A percentile compares a stretch with the other conserved stretches of the same genome.
These are phyloP conservation scores for Arachis stenosperma DNA, from an alignment of 306 rosid species.

Conservation along the genomic window DNA sequence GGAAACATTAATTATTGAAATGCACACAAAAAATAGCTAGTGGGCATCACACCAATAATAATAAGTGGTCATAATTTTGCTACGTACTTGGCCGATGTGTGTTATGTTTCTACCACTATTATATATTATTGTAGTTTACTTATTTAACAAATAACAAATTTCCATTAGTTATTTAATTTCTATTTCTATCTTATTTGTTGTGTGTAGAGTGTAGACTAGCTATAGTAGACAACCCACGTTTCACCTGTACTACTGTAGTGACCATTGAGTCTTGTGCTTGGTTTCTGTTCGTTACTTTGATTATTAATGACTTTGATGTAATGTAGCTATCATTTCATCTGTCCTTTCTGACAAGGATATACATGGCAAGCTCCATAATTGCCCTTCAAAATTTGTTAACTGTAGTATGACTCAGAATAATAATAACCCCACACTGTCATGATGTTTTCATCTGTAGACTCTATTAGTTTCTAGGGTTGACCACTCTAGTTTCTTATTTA, in stretches of 20 bases:
- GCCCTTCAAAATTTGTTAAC: not conserved
- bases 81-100: not conserved
- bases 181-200: no score
- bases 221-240: slow-evolving; percentile 20
- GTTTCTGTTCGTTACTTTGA: not conserved
- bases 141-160: no score
- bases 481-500: no score
- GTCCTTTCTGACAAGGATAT: not conserved
- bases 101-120: slow-evolving; percentile 5
- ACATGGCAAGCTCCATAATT: not conserved
- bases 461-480: no score
- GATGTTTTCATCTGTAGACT: no score
- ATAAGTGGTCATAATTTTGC: not conserved
- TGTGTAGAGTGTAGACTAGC: no score
- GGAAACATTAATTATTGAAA: slow-evolving; percentile 29
- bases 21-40: not conserved
- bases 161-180: no score
- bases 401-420: not conserved
- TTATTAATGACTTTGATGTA: not conserved
- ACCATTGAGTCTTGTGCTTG: not conserved
- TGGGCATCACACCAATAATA: slow-evolving; percentile 1
- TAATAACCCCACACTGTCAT: no score
- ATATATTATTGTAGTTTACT: no score
- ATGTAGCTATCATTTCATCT: not conserved
- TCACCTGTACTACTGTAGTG: not conserved